phyloP scores from a whole-genome alignment of 2,329 filamentous ascomycete species.

The Eutypa lata region DNA sequence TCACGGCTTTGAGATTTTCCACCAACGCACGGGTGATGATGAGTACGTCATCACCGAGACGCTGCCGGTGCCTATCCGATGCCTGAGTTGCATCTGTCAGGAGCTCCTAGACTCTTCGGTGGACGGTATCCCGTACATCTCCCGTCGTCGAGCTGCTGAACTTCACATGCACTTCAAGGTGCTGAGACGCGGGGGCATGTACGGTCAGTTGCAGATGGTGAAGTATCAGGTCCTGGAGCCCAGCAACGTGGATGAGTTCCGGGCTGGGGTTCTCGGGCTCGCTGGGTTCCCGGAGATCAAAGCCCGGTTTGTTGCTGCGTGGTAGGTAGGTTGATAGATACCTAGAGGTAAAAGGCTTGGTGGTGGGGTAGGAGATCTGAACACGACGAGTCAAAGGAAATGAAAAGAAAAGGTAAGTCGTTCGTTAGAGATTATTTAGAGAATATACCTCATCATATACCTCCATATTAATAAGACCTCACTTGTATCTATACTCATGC shows the following conservation, averaged over 20 bases:
- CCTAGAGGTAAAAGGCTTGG: no score
- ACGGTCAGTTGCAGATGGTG: background rate
- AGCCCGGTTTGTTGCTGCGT: background rate
- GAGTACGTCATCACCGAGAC: slow-evolving; percentile 2
- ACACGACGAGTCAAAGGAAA: no score
- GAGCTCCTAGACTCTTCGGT: background rate
- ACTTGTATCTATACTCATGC: no score
- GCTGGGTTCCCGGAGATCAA: background rate
- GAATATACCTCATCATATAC: no score
- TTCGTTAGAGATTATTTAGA: no score
- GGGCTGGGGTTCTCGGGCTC: background rate
- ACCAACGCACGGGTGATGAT: slow-evolving; percentile 4
- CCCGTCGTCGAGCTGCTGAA: background rate
- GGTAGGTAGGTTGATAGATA: background rate
- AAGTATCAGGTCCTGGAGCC: background rate
- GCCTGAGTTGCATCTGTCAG: slow-evolving; percentile 9
- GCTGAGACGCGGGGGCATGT: background rate
- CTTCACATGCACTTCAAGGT: slow-evolving; percentile 2
- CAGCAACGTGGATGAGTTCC: background rate
- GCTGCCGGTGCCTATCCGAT: slow-evolving; percentile 7
- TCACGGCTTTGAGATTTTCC: slow-evolving; percentile 6
- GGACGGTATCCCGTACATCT: background rate
- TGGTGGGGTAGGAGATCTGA: no score
- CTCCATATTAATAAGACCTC: no score
- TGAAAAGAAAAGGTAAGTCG: background rate